These are phyloP conservation scores for Chrysanthemum lavandulifolium DNA, from an alignment of 129 eudicot genomes.

Conservation along the genomic window DNA sequence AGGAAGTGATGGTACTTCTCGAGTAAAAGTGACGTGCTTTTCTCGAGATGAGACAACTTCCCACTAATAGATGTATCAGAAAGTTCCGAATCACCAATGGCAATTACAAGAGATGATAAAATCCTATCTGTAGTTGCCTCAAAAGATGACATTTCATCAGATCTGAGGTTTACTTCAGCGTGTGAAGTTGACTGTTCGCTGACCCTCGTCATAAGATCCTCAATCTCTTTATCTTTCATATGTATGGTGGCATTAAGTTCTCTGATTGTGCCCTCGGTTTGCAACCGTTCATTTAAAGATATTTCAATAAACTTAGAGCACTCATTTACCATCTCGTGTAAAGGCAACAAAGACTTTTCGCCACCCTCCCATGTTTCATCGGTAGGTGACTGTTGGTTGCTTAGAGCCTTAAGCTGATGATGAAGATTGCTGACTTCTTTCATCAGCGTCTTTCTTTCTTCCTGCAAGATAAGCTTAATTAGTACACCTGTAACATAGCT, in stretches of 20 bases:
- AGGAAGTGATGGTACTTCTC: slow-evolving; percentile 65
- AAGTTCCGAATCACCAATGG: slow-evolving; percentile 42
- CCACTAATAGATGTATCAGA: slow-evolving; percentile 51
- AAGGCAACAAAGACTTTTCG: slow-evolving; percentile 27
- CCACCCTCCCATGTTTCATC: slow-evolving; percentile 37
- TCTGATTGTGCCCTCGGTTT: slow-evolving; percentile 39
- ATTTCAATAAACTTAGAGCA: slow-evolving; percentile 50
- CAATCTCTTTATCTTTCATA: slow-evolving; percentile 62
- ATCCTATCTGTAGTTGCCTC: slow-evolving; percentile 53
- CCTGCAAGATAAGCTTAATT: slow-evolving; percentile 47
- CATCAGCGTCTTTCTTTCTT: slow-evolving; percentile 47
- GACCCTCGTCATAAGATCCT: slow-evolving; percentile 46
- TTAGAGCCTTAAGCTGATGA: slow-evolving; percentile 46
- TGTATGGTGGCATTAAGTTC: slow-evolving; percentile 47
- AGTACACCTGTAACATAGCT: slow-evolving; percentile 19
- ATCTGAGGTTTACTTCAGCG: slow-evolving; percentile 27
- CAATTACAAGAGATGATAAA: slow-evolving; percentile 44
- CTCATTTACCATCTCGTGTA: slow-evolving; percentile 61
- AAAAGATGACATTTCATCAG: slow-evolving; percentile 29
- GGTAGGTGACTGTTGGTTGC: slow-evolving; percentile 26
- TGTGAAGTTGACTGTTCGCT: slow-evolving; percentile 44
- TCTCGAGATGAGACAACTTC: slow-evolving; percentile 65
- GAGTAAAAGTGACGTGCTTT: slow-evolving; percentile 39
- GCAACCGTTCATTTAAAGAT: slow-evolving; percentile 39
- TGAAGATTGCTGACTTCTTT: slow-evolving; percentile 53